phyloP scores from a whole-genome alignment of 2,329 filamentous ascomycete species.

The Neofusicoccum kwambonambiense region DNA sequence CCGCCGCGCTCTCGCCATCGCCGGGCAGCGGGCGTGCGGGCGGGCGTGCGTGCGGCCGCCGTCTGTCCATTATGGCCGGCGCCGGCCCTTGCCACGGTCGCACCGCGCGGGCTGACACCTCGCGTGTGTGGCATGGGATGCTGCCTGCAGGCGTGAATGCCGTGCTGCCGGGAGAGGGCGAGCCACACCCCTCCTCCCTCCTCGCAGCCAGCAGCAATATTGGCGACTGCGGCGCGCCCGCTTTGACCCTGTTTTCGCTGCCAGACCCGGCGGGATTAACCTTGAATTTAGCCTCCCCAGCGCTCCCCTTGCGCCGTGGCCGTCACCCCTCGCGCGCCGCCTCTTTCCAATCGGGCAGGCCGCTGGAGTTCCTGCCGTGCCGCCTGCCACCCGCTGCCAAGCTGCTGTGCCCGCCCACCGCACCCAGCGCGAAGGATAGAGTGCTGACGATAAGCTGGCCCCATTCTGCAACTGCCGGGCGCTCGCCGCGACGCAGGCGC shows the following conservation, averaged over 20 bases:
- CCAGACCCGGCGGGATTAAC: neutral
- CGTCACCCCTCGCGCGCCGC: neutral
- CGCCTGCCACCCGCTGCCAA: neutral
- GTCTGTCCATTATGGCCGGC: neutral
- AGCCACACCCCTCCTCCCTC: neutral
- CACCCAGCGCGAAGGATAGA: neutral
- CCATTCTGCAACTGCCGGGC: neutral
- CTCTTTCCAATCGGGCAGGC: neutral
- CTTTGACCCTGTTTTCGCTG: neutral
- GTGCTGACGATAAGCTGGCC: constrained; percentile 2
- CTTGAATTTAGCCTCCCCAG: constrained; percentile 14
- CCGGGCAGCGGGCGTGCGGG: neutral
- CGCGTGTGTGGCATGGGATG: constrained; percentile 2
- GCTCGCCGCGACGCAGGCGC: neutral
- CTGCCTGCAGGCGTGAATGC: neutral
- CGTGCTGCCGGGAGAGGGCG: neutral
- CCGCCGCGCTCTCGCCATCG: neutral
- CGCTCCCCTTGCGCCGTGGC: neutral
- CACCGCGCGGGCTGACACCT: constrained; percentile 11
- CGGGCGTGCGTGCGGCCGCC: neutral
- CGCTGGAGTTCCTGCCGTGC: neutral
- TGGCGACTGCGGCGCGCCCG: neutral
- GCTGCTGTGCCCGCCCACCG: neutral
- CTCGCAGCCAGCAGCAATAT: neutral
- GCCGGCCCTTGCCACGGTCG: neutral